Conservation (phyloP, 768 basidiomycete genomes). For the Xerocomellus chrysenteron region DNA sequence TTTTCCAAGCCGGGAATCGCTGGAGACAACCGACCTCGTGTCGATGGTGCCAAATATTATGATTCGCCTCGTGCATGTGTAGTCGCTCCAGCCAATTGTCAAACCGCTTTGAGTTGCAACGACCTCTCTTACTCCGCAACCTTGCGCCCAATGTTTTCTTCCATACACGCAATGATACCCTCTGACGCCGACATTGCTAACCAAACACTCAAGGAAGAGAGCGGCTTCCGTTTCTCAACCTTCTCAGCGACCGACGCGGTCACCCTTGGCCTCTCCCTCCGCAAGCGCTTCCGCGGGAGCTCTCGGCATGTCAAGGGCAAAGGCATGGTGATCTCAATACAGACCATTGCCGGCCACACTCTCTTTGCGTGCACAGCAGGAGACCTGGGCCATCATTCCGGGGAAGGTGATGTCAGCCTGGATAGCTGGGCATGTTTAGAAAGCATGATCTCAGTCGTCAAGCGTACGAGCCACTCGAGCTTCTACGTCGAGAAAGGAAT, state of each 20-base stretch:
- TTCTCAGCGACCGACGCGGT: constrained; percentile 80
- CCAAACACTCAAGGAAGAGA: constrained; percentile 69
- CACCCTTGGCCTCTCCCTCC: constrained; percentile 73
- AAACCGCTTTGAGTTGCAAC: neutral
- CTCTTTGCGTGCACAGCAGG: constrained; percentile 84
- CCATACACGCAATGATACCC: constrained; percentile 60
- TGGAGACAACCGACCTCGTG: neutral
- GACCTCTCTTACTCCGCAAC: constrained; percentile 13
- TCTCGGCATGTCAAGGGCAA: constrained; percentile 73
- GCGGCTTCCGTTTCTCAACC: constrained; percentile 63
- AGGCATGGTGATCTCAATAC: constrained; percentile 78
- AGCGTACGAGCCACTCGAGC: constrained; percentile 79
- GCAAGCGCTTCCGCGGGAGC: constrained; percentile 79
- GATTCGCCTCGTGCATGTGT: neutral
- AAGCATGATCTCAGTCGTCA: constrained; percentile 77
- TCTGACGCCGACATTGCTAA: constrained; percentile 73
- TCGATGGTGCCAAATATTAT: too few species aligned
- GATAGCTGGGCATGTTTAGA: constrained; percentile 80
- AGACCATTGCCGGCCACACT: constrained; percentile 74
- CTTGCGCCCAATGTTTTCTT: constrained; percentile 53
- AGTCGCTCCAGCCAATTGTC: neutral
- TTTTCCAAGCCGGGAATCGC: too few species aligned
- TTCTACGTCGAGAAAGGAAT: constrained; percentile 87
- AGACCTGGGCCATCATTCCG: constrained; percentile 65
- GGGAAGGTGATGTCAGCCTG: constrained; percentile 72